Evolutionary conservation across 1,139 yeast genomes (phyloP).

Genomic region (Scheffersomyces lignicola): DNA sequence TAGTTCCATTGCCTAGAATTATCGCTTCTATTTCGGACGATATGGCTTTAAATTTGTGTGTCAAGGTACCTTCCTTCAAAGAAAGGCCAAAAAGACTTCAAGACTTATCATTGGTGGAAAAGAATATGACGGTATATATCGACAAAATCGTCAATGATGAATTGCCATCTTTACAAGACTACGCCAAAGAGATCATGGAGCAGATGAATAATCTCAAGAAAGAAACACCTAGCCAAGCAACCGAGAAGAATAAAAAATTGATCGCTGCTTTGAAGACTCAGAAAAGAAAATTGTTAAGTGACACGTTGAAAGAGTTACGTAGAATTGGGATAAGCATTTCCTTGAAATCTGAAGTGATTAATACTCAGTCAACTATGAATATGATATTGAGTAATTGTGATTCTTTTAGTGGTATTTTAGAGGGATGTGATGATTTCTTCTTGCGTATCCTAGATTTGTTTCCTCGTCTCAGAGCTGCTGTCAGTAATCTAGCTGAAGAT

Average conservation of each 20-base stretch:
- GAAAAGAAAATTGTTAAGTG: slow-evolving; percentile 76
- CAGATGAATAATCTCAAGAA: slow-evolving; percentile 64
- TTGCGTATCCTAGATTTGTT: slow-evolving; percentile 74
- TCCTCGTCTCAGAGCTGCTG: slow-evolving; percentile 74
- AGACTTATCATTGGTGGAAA: slow-evolving; percentile 49
- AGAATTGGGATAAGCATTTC: slow-evolving; percentile 73
- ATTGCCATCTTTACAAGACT: slow-evolving; percentile 46
- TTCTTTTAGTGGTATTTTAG: slow-evolving; percentile 41
- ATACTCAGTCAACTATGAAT: slow-evolving; percentile 62
- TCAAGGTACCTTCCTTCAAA: slow-evolving; percentile 45
- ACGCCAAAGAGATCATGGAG: slow-evolving; percentile 52
- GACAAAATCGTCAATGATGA: slow-evolving; percentile 31
- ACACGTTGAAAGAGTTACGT: slow-evolving; percentile 70
- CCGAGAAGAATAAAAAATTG: slow-evolving; percentile 72
- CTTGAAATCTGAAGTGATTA: slow-evolving; percentile 63
- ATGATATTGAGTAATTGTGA: slow-evolving; percentile 57
- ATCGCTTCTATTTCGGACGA: slow-evolving; percentile 16
- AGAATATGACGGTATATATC: slow-evolving; percentile 55
- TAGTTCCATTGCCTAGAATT: slow-evolving; percentile 12
- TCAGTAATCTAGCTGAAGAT: slow-evolving; percentile 64
- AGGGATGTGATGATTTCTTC: slow-evolving; percentile 59
- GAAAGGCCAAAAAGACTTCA: slow-evolving; percentile 57
- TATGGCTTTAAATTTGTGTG: slow-evolving; percentile 17
- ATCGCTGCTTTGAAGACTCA: slow-evolving; percentile 76
- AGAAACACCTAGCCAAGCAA: slow-evolving; percentile 74